Conservation (phyloP, 306 rosid genomes). For the Mucuna pruriens region DNA sequence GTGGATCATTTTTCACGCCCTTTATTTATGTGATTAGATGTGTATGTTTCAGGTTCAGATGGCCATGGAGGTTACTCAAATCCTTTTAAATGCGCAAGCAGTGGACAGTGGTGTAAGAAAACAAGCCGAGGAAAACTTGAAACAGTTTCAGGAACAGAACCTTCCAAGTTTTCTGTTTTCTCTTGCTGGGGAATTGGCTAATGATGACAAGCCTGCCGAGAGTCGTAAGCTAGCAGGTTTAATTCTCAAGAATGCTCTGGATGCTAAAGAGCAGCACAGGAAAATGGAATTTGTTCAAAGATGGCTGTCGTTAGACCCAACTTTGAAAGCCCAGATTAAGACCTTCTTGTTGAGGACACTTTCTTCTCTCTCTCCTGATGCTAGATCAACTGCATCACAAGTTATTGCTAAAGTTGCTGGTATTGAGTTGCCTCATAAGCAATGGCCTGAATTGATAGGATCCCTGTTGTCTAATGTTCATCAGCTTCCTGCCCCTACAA, state of each 20-base stretch:
- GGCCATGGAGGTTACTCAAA: constrained; percentile 94
- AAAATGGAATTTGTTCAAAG: constrained; percentile 81
- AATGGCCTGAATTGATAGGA: constrained; percentile 90
- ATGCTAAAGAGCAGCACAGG: constrained; percentile 91
- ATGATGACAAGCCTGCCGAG: constrained; percentile 91
- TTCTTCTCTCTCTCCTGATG: constrained; percentile 70
- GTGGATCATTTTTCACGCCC: background rate
- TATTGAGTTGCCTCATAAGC: constrained; percentile 88
- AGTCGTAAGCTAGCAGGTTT: constrained; percentile 85
- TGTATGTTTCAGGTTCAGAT: constrained; percentile 49
- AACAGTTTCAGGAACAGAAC: constrained; percentile 91
- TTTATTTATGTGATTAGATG: background rate
- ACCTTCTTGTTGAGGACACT: constrained; percentile 77
- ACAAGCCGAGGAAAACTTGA: constrained; percentile 81
- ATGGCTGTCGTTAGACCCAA: constrained; percentile 76
- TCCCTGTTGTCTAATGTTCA: constrained; percentile 71
- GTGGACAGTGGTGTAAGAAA: constrained; percentile 77
- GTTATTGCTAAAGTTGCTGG: constrained; percentile 94
- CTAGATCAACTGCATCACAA: constrained; percentile 90
- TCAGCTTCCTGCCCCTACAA: constrained; percentile 77
- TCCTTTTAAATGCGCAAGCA: constrained; percentile 91
- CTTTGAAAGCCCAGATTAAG: constrained; percentile 74
- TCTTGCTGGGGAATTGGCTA: constrained; percentile 89
- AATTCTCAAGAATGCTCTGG: constrained; percentile 90
- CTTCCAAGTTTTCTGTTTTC: constrained; percentile 84